Conservation (phyloP, 1,139 yeast genomes). For the Kodamaea ohmeri region DNA sequence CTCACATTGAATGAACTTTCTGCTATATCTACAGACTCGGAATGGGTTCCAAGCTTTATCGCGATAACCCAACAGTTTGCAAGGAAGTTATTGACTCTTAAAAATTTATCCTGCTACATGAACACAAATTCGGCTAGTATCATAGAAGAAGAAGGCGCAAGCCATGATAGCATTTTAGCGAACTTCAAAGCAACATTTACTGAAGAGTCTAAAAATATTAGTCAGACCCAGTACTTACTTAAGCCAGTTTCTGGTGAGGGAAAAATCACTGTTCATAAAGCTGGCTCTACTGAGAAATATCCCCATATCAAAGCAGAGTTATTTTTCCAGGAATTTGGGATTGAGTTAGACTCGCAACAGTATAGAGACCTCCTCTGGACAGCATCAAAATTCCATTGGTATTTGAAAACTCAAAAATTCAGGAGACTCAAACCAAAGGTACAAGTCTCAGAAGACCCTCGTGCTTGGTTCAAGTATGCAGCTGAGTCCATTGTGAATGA, state of each 20-base stretch:
- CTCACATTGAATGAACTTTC: conserved; percentile 80
- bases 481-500: conserved; percentile 71
- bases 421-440: conserved; percentile 66
- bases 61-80: conserved; percentile 67
- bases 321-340: conserved; percentile 81
- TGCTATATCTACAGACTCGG: conserved; percentile 83
- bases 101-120: conserved; percentile 80
- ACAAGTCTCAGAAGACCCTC: conserved; percentile 64
- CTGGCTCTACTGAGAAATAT: conserved; percentile 60
- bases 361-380: conserved; percentile 81
- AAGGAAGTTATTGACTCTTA: conserved; percentile 73
- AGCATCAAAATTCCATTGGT: conserved; percentile 78
- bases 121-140: conserved; percentile 64
- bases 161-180: conserved; percentile 41
- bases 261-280: conserved; percentile 73
- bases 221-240: conserved; percentile 58
- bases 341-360: conserved; percentile 80
- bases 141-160: conserved; percentile 29
- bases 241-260: conserved; percentile 92
- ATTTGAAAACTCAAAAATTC: conserved; percentile 70
- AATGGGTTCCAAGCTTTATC: conserved; percentile 85
- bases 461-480: conserved; percentile 79
- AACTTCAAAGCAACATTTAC: conserved; percentile 36
- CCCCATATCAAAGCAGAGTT: conserved; percentile 80
- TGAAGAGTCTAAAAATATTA: conserved; percentile 16